Base-by-base conservation (phyloP, 2,329 filamentous ascomycete genomes). In the Pseudogymnoascus sp. region DNA sequence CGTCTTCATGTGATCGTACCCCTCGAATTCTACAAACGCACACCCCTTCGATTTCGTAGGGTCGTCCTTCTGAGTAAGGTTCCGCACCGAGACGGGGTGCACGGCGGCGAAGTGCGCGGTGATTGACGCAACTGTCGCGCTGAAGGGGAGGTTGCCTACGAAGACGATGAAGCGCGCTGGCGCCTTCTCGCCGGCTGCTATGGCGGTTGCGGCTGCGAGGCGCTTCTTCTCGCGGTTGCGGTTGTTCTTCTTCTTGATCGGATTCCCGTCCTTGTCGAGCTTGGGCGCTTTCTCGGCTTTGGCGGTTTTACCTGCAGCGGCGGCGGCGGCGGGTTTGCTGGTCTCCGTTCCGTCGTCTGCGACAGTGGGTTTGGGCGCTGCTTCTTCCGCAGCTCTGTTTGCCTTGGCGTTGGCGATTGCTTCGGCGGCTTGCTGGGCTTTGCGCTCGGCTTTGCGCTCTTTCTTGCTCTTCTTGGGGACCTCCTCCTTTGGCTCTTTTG, bases 1-100 rank as follows among this genome's bases (percentile, higher is more conserved):
- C 33, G 91, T 94, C 80, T 95, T 90, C 91, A 96, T 95, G 72
- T 89, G 85, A 75, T 92, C 89, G 76, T 87, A 95, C 68, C 86
- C 83, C 66, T 86, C 86, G 72, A 97, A 97, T 75, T 97, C 93
- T 69, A 97, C 80, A 75, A 97, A 96, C 5, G 90, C 91, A 70
- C 89, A 88, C 36, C 91, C 90, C 68, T 88, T 88, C 71, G 84
- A 88, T 67, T 86, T 84, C 62, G 79, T 80, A 11, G 83, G 80
- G 66, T 85, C 79, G 61, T 79, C 78, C 67, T 85, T 85, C 69
- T 89, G 83, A 61, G 86, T 90, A 58, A 90, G 84, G 65, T 91
- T 86, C 22, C 93, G 90, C 59, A 94, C 81, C 1, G 83, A 82
- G 60, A 78, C 80, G 7, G 91, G 91, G 60, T 84, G 77, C 66